Percentiles rank a stretch among this genome's conserved stretches.
Evolutionary conservation across 2,329 filamentous ascomycete species (phyloP).

Genomic region (Botrytis medusae): DNA sequence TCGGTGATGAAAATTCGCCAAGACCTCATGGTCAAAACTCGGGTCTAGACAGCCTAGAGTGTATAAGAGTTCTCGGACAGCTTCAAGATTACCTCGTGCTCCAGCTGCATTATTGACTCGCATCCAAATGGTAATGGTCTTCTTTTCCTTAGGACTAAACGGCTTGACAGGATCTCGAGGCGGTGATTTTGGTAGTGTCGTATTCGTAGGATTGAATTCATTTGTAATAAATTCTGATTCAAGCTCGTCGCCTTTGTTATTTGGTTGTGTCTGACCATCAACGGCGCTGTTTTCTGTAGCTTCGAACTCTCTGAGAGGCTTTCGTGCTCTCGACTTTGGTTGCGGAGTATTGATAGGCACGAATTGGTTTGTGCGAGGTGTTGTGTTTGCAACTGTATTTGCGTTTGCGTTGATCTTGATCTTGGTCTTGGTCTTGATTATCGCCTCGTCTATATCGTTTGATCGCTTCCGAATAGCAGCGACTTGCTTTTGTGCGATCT

Average conservation of each 20-base stretch:
- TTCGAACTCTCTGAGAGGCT: not conserved
- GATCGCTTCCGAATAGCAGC: not conserved
- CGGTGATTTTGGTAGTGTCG: not conserved
- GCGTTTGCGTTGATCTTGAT: not conserved
- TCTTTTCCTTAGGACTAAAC: not conserved
- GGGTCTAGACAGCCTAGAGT: not conserved
- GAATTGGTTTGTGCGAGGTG: not conserved
- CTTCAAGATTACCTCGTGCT: not conserved
- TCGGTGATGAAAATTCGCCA: not conserved
- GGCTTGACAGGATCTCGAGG: not conserved
- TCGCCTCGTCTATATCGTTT: not conserved
- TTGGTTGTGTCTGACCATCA: not conserved
- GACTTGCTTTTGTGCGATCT: not conserved
- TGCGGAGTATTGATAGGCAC: not conserved
- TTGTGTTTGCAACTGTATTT: not conserved
- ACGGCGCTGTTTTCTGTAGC: too few species aligned
- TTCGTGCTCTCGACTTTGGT: not conserved
- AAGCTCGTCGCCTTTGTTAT: not conserved
- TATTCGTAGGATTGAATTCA: too few species aligned
- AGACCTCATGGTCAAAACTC: conserved; percentile 1
- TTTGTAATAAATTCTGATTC: not conserved
- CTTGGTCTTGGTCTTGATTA: not conserved
- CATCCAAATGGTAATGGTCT: not conserved
- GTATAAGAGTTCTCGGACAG: not conserved
- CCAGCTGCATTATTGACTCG: not conserved